Evolutionary conservation across 2,329 filamentous ascomycete species (phyloP), one percentile per base, ranked within the genome.

Genomic region (Albifimbria verrucaria): DNA sequence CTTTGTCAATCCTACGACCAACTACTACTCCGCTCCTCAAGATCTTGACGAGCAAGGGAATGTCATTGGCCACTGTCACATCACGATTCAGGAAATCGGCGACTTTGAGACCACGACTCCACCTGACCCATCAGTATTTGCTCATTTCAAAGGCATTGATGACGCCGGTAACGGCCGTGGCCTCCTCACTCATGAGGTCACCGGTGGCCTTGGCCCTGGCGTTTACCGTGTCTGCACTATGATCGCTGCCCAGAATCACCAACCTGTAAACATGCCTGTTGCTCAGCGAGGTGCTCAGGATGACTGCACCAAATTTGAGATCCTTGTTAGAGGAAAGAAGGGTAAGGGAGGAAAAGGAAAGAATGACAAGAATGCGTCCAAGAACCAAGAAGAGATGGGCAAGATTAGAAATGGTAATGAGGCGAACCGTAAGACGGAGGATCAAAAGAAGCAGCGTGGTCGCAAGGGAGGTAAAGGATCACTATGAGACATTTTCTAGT

Each of bases 141-240:
- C 42, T 5, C n/a, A 7, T 9, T 44, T 44, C 42, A 44, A 44
- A 20, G 42, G 42, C 20, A 44, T 44, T 21, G 42, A 44, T 23
- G n/a, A 44, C 15, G 42, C 22, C 12, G 42, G 42, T 15, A 44
- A 44, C 22, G 42, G 42, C 18, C 42, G 22, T 12, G 42, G 42
- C 22, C 42, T 44, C 5, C 42, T 44, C 42, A 21, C 42, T 15
- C 4, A 4, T 5, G 22, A 17, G 4, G 7, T 44, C 15, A 21
- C 18, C 18, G 42, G 15, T 7, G 42, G 42, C 6, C 42, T 44
- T 15, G 22, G 5, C 7, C 42, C 42, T 15, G 42, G 42, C 42
- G 18, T 44, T 23, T 44, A 44, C n/a, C 42, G 42, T 20, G 42
- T 44, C 42, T 44, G 42, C n/a, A 44, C 42, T 20, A 44, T 44